Base-by-base conservation (phyloP, 352 stramenopile genomes). In the Lagenidium giganteum region DNA sequence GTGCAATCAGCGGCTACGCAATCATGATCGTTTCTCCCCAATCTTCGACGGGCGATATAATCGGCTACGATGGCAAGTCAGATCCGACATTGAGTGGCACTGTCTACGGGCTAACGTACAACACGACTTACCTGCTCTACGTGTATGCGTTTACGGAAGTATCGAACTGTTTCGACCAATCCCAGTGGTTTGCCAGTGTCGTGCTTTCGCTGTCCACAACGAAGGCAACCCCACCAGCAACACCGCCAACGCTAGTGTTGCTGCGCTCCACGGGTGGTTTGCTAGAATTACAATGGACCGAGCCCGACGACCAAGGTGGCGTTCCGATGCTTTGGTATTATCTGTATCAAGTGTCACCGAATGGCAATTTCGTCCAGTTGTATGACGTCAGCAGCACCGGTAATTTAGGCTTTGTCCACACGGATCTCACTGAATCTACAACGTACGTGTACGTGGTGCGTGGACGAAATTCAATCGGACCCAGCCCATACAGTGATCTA, bases 51-150 rank as follows among this genome's bases (percentile, higher is more conserved):
- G 36, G 14, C 8, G 53, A 57, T 24, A 11, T 51, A 0, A 21
- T 83, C n/a, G 70, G 57, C 1, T 86, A 86, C 41, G 64, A 86
- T 35, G 67, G 73, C 13, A 73, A 58, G 31, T 38, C 30, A 4
- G 31, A 47, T n/a, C 24, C 48, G 0, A 25, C 33, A 8, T 27
- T 25, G 8, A 8, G 48, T 38, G 66, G 59, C 27, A 67, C 45
- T 0, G 26, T 74, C 9, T 70, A 72, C 27, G 46, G 60, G 8
- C 38, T 80, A 9, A 42, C 13, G 3, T 55, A 64, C 3, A 53
- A 12, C 8, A 56, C 60, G 0, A 33, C 40, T 0, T 82, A 82
- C 32, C 18, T 4, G 3, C 27, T 82, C 39, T 52, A 75, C 21
- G 59, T 75, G 5, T 21, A 64, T 18, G 62, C 68, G 0, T 59